Conservation (phyloP, 768 basidiomycete genomes). For the Thelephora ganbajun region DNA sequence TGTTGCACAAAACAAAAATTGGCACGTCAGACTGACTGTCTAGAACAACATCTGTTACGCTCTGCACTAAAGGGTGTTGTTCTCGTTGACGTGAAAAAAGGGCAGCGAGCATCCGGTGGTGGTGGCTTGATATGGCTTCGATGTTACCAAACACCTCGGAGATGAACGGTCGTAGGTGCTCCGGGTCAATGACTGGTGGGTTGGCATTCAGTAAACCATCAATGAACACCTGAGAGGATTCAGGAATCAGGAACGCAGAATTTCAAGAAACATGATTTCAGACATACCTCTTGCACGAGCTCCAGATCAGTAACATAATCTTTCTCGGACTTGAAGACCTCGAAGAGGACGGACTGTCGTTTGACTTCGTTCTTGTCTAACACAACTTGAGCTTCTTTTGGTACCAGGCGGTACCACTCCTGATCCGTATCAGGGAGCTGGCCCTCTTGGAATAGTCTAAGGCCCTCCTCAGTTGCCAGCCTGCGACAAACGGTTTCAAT, state of each 20-base stretch:
- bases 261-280: constrained; percentile 1
- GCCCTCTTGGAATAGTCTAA: constrained; percentile 56
- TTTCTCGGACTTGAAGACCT: constrained; percentile 80
- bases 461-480: constrained; percentile 30
- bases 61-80: constrained; percentile 71
- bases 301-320: constrained; percentile 79
- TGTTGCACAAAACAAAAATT: constrained; percentile 3
- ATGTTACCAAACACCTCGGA: constrained; percentile 79
- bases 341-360: constrained; percentile 78
- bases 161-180: constrained; percentile 51
- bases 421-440: constrained; percentile 52
- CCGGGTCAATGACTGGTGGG: constrained; percentile 41
- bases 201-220: constrained; percentile 43
- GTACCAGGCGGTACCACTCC: constrained; percentile 76
- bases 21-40: constrained; percentile 36
- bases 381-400: constrained; percentile 51
- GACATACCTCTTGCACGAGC: constrained; percentile 46
- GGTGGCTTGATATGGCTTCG: constrained; percentile 47
- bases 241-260: neutral
- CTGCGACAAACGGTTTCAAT: neutral
- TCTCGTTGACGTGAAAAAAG: constrained; percentile 76
- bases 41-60: constrained; percentile 76
- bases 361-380: constrained; percentile 69
- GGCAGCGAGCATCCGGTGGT: constrained; percentile 51
- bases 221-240: constrained; percentile 48